Conservation (phyloP, 306 rosid genomes). For the Fragaria vesca region DNA sequence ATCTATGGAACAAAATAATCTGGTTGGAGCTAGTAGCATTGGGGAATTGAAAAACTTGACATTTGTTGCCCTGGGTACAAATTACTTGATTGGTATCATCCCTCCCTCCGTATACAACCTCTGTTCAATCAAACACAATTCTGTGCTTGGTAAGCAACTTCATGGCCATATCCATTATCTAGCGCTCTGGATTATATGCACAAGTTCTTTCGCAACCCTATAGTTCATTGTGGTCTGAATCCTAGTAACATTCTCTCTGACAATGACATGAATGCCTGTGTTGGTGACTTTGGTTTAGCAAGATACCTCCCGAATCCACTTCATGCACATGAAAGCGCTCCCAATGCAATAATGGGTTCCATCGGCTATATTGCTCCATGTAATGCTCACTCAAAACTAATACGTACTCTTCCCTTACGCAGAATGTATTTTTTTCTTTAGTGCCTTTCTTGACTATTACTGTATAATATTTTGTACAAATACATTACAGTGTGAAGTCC, state of each 20-base stretch:
- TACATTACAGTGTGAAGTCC: no score
- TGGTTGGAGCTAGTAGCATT: not conserved
- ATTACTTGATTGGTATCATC: not conserved
- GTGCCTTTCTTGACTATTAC: no score
- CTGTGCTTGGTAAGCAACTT: slow-evolving; percentile 11
- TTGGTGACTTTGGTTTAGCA: slow-evolving; percentile 13
- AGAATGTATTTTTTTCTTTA: no score
- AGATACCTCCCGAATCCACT: no score
- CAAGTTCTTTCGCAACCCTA: not conserved
- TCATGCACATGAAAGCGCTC: no score
- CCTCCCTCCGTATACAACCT: slow-evolving; percentile 11
- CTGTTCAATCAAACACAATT: not conserved
- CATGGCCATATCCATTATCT: slow-evolving; percentile 5
- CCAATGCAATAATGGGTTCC: no score
- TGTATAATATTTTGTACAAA: no score
- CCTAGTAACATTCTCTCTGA: slow-evolving; percentile 5
- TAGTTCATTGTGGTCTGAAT: slow-evolving; percentile 13
- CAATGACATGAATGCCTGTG: slow-evolving; percentile 4
- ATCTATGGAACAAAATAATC: not conserved
- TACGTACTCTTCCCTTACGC: no score
- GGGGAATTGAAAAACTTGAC: not conserved
- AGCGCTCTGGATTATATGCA: slow-evolving; percentile 16
- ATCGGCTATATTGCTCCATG: no score
- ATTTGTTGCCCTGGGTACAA: not conserved
- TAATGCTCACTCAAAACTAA: no score